A percentile compares a stretch with the other conserved stretches of the same genome.
Conservation (phyloP, 768 basidiomycete species). For the Suillus spraguei region DNA sequence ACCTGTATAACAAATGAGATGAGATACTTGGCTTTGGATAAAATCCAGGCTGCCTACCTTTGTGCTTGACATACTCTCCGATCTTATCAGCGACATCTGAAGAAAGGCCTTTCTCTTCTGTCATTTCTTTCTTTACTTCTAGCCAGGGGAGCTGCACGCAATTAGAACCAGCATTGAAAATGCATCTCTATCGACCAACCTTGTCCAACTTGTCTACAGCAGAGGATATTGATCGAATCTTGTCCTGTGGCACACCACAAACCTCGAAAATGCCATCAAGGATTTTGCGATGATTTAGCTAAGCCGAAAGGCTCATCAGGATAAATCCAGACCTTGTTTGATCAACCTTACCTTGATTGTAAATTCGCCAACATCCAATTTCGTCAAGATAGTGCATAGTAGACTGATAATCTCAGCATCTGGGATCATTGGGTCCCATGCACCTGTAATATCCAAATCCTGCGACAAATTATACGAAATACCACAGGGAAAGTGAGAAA, state of each 20-base stretch:
- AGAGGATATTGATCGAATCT: constrained; percentile 90
- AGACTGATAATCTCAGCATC: constrained; percentile 90
- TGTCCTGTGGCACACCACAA: constrained; percentile 90
- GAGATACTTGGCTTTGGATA: background rate
- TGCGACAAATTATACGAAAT: constrained; percentile 30
- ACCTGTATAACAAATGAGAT: constrained; percentile 44
- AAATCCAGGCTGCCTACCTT: constrained; percentile 54
- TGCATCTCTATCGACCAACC: constrained; percentile 41
- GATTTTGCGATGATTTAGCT: constrained; percentile 97
- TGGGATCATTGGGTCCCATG: constrained; percentile 96
- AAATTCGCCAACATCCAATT: constrained; percentile 91
- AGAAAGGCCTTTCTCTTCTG: constrained; percentile 89
- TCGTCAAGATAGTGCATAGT: constrained; percentile 76
- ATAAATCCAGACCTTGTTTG: background rate
- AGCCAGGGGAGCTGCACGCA: constrained; percentile 72
- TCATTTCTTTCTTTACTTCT: constrained; percentile 97
- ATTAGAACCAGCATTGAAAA: constrained; percentile 2
- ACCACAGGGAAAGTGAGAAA: background rate
- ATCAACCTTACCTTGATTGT: constrained; percentile 75
- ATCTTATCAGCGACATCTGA: constrained; percentile 85
- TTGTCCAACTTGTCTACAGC: constrained; percentile 99
- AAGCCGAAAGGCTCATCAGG: constrained; percentile 10
- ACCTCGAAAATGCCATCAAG: constrained; percentile 97
- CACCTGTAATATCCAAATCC: constrained; percentile 95
- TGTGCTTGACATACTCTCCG: constrained; percentile 95